phyloP scores from a whole-genome alignment of 2,329 filamentous ascomycete species.

The Cercospora brassicicola region DNA sequence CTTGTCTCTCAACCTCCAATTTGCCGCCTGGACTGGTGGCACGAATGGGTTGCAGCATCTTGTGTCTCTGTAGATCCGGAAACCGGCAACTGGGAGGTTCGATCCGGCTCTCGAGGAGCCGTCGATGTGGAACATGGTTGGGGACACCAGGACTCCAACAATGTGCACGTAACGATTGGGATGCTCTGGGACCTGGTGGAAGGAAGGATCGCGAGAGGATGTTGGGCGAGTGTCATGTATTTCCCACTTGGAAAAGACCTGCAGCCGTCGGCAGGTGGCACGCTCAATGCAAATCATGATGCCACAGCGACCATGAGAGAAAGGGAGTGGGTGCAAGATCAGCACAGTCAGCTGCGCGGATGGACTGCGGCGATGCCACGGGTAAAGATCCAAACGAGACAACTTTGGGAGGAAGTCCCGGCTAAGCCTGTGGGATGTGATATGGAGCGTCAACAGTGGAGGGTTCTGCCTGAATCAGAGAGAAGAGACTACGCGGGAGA shows the following conservation, averaged over 20 bases:
- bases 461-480: background rate
- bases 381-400: conserved; percentile 1
- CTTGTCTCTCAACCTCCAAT: conserved; percentile 19
- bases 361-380: background rate
- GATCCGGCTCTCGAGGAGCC: background rate
- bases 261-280: background rate
- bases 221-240: background rate
- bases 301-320: background rate
- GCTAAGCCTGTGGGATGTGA: background rate
- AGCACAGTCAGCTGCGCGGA: background rate
- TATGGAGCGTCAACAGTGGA: background rate
- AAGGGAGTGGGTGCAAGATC: background rate
- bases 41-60: conserved; percentile 12
- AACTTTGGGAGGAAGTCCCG: conserved; percentile 1
- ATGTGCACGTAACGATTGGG: background rate
- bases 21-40: conserved; percentile 18
- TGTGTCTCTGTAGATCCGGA: background rate
- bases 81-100: background rate
- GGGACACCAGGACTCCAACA: conserved; percentile 3
- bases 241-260: background rate
- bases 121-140: background rate
- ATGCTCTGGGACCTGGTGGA: conserved; percentile 6
- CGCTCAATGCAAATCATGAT: background rate
- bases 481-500: background rate
- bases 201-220: background rate